Evolutionary conservation across 2,329 filamentous ascomycete species (phyloP).

Genomic region (Neofusicoccum umdonicola): DNA sequence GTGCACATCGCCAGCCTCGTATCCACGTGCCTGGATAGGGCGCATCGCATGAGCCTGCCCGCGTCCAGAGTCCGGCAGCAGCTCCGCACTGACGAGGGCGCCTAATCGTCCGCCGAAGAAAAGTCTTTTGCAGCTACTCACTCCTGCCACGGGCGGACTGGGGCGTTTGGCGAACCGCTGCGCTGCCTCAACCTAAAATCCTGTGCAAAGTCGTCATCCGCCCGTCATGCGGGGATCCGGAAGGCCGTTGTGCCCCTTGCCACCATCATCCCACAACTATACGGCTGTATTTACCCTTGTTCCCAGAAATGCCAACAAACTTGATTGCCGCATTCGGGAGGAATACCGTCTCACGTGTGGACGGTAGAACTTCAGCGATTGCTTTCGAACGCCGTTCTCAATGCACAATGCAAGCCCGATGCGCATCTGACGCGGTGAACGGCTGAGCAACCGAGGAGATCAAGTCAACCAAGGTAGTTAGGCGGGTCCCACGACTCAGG

Average conservation of each 20-base stretch:
- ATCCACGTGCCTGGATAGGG: background rate
- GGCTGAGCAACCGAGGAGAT: background rate
- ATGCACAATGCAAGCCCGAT: too few relatives aligned
- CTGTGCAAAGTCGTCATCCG: background rate
- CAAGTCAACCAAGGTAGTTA: background rate
- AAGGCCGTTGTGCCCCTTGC: background rate
- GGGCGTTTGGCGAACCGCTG: background rate
- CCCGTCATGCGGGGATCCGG: constrained; percentile 5
- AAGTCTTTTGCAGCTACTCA: background rate
- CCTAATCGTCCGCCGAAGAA: background rate
- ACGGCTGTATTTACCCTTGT: background rate
- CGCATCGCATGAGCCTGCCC: constrained; percentile 5
- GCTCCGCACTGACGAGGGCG: background rate
- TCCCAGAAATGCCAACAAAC: background rate
- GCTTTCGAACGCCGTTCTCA: too few relatives aligned
- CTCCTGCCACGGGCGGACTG: background rate
- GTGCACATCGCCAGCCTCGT: background rate
- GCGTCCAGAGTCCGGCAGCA: background rate
- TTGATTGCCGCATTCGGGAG: background rate
- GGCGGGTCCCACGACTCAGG: background rate
- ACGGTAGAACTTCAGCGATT: background rate
- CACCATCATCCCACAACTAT: background rate
- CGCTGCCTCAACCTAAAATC: background rate
- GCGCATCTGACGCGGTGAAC: too few relatives aligned
- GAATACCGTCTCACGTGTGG: background rate